A percentile compares a stretch with the other conserved stretches of the same genome.
phyloP scores from a whole-genome alignment of 257 asterid species.

The Primulina eburnea region DNA sequence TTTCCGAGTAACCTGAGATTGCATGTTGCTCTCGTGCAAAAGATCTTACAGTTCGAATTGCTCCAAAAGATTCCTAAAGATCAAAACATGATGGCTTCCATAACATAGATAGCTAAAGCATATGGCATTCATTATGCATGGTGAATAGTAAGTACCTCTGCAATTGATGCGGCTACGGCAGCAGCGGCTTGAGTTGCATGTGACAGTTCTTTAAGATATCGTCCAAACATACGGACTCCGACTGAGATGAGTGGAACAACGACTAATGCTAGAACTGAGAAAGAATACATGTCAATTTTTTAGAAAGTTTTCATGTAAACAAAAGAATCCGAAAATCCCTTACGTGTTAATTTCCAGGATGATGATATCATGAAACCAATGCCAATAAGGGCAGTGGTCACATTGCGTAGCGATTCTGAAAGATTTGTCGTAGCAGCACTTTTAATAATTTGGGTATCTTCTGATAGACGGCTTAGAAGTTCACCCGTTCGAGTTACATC shows the following conservation, averaged over 20 bases:
- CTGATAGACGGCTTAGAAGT: conserved; percentile 67
- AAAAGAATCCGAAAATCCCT: background rate
- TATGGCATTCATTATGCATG: background rate
- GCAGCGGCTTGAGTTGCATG: conserved; percentile 76
- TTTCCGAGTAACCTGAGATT: conserved; percentile 50
- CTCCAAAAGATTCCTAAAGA: conserved; percentile 64
- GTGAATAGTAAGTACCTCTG: conserved; percentile 25
- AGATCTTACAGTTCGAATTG: conserved; percentile 64
- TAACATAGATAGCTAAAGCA: background rate
- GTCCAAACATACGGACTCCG: conserved; percentile 55
- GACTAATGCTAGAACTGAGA: conserved; percentile 52
- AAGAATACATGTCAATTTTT: conserved; percentile 5
- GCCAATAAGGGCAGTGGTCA: conserved; percentile 63
- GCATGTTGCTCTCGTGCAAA: conserved; percentile 60
- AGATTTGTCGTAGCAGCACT: conserved; percentile 75
- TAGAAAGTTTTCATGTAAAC: background rate
- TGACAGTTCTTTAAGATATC: conserved; percentile 58
- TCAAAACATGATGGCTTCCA: background rate
- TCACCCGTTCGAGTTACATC: conserved; percentile 78
- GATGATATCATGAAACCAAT: conserved; percentile 62
- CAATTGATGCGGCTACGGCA: conserved; percentile 52
- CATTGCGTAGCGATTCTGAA: conserved; percentile 62
- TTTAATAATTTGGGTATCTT: conserved; percentile 70
- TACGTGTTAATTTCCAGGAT: conserved; percentile 59
- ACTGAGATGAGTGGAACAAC: conserved; percentile 60